Conservation (phyloP, 2,329 filamentous ascomycete species). For the Fusarium palustre region DNA sequence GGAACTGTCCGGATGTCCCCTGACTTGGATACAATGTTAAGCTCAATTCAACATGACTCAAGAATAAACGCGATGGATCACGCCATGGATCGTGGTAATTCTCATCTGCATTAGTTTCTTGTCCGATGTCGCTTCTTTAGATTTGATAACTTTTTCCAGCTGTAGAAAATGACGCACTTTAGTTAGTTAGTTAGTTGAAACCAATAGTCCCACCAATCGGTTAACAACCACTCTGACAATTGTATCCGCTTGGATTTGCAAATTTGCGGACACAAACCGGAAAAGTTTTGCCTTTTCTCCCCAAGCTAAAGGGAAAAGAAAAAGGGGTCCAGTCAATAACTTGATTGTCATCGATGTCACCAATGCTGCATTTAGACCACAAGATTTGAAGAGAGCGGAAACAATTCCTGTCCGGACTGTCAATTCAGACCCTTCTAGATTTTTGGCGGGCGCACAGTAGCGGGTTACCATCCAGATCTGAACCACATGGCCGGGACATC, state of each 20-base stretch:
- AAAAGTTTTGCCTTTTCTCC: background rate
- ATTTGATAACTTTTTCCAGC: background rate
- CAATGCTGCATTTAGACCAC: background rate
- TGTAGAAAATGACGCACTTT: background rate
- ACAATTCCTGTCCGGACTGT: background rate
- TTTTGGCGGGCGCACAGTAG: background rate
- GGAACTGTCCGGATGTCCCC: no score
- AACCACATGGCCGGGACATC: slow-evolving; percentile 22
- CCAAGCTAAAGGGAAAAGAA: background rate
- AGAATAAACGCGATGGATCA: background rate
- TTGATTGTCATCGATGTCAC: background rate
- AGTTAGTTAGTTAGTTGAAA: background rate
- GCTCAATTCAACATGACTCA: background rate
- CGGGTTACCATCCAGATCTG: slow-evolving; percentile 22
- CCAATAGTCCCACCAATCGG: background rate
- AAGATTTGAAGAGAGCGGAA: background rate
- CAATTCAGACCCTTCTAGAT: background rate
- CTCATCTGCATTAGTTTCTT: background rate
- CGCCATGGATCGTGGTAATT: background rate
- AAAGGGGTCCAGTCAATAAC: background rate
- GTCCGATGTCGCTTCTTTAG: background rate
- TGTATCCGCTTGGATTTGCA: background rate
- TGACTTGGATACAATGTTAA: background rate
- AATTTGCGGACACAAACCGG: background rate
- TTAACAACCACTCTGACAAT: background rate